These are phyloP conservation scores for Phanerodontia chrysosporium DNA, from an alignment of 768 basidiomycete genomes.

Conservation along the genomic window DNA sequence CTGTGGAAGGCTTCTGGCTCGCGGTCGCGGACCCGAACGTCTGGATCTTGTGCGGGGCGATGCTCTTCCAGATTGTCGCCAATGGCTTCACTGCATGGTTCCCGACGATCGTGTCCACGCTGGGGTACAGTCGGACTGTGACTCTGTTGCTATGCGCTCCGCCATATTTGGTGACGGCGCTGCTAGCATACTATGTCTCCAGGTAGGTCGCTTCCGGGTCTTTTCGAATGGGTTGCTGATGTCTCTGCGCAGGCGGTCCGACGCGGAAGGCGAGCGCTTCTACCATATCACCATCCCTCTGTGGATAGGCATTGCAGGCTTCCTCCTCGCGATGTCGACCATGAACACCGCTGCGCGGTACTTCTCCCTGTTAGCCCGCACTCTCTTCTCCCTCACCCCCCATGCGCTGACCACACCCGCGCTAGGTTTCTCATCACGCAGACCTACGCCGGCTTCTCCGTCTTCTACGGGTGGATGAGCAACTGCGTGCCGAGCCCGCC, in stretches of 20 bases:
- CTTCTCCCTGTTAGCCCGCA: constrained; percentile 49
- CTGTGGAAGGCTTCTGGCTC: constrained; percentile 43
- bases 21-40: constrained; percentile 78
- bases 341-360: constrained; percentile 62
- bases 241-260: constrained; percentile 54
- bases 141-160: constrained; percentile 75
- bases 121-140: constrained; percentile 59
- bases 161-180: constrained; percentile 61
- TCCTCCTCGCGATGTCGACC: constrained; percentile 58
- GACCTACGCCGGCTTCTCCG: constrained; percentile 66
- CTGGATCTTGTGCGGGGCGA: constrained; percentile 68
- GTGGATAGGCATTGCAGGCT: constrained; percentile 60
- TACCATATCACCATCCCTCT: constrained; percentile 55
- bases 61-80: constrained; percentile 51
- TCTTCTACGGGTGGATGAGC: constrained; percentile 51
- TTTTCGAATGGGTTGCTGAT: not conserved
- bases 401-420: constrained; percentile 10
- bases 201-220: constrained; percentile 30
- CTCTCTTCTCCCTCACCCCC: not conserved
- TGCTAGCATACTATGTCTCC: constrained; percentile 49
- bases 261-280: constrained; percentile 68
- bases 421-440: constrained; percentile 74
- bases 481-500: constrained; percentile 68
- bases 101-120: constrained; percentile 68
- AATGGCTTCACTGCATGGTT: constrained; percentile 78